Evolutionary conservation across 192 early-diverging fungal species (phyloP).

Genomic region (Borealophlyctis nickersoniae): DNA sequence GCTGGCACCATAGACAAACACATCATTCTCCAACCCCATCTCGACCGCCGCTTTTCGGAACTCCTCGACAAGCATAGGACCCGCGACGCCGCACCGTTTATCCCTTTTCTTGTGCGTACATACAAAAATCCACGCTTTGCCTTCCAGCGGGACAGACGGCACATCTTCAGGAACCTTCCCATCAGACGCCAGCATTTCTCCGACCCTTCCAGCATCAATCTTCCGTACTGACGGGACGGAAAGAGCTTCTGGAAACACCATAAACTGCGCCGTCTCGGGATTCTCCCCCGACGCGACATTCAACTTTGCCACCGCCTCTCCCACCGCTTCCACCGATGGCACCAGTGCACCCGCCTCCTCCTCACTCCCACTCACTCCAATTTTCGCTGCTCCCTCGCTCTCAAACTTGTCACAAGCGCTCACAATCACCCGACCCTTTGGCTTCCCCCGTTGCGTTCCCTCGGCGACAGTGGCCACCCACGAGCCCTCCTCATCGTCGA

Average conservation of each 20-base stretch:
- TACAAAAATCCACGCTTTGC: conserved; percentile 50
- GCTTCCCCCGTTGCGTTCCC: background rate
- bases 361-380: background rate
- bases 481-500: conserved; percentile 29
- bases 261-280: background rate
- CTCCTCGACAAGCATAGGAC: conserved; percentile 57
- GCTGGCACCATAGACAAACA: conserved; percentile 45
- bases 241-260: conserved; percentile 14
- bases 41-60: conserved; percentile 38
- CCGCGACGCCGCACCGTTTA: conserved; percentile 63
- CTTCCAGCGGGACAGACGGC: conserved; percentile 1
- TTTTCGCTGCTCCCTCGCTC: conserved; percentile 13
- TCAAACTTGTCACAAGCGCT: conserved; percentile 26
- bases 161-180: conserved; percentile 1
- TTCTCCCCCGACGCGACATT: background rate
- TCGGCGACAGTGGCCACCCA: conserved; percentile 8
- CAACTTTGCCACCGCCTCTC: background rate
- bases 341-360: conserved; percentile 5
- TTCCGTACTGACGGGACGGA: background rate
- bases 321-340: background rate
- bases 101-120: conserved; percentile 63
- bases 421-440: conserved; percentile 26
- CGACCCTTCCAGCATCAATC: background rate
- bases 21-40: conserved; percentile 29
- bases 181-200: conserved; percentile 4